Evolutionary conservation across 2,329 filamentous ascomycete species (phyloP), one percentile per base, ranked within the genome.

Genomic region (Corynespora cassiicola): DNA sequence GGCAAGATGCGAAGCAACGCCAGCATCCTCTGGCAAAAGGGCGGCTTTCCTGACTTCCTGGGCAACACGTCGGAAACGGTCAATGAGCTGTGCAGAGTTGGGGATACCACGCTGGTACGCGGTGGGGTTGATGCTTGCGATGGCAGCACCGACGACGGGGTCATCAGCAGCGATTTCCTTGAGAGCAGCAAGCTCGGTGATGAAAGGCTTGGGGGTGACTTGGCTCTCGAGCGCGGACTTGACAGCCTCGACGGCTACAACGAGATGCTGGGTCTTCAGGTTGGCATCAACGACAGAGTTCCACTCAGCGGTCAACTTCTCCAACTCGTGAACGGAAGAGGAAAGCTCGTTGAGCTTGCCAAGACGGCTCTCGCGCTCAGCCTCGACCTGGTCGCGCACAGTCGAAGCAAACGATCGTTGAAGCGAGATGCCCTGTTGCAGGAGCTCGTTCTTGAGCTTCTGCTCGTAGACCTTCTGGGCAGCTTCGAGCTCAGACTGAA

Each of bases 91-190:
- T 15, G 90, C 79, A 0, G 88, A 77, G 10, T 87, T 90, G 16
- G 90, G 84, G 41, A 99, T 85, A 42, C 94, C 94, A 39, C 86
- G 86, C 73, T 97, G 94, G 75, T 99, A 99, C 14, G 94, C 90
- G 8, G 81, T 76, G 3, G 94, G 94, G 75, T 95, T 95, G 71
- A 99, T 95, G 19, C 90, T 95, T n/a, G 88, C 87, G 58, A 99
- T 95, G 43, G 94, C 94, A 4, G 92, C 92, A 56, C 90, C 86
- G 44, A 99, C 90, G 5, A 97, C 87, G 1, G 88, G 76, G 65
- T 96, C 88, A 34, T 90, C 87, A 19, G 81, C 79, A 4, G 90
- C 89, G 54, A 96, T 88, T 70, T 96, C 90, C 74, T 96, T 96
- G 38, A 99, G 81, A 3, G 94, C 94, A 14, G 95, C 89, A 10